Evolutionary conservation across 305 asterid species (phyloP).

Genomic region (Fraxinus paxiana): DNA sequence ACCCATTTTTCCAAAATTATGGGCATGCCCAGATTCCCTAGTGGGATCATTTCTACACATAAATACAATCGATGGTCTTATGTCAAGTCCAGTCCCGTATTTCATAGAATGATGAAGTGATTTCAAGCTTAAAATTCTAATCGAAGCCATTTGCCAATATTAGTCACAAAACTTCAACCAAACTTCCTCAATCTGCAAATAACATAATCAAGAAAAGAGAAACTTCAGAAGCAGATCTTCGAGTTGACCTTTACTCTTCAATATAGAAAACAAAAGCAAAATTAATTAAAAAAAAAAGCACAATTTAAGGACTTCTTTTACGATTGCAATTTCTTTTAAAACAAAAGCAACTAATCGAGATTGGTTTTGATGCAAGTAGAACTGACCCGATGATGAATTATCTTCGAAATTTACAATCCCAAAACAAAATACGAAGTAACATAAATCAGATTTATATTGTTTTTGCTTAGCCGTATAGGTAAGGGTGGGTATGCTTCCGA

Average conservation of each 20-base stretch:
- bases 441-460: not conserved
- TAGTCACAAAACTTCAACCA: constrained; percentile 9
- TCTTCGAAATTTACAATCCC: not conserved
- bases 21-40: constrained; percentile 24
- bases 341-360: not conserved
- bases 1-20: constrained; percentile 23
- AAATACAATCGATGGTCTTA: constrained; percentile 31
- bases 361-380: not conserved
- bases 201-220: not conserved
- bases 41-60: constrained; percentile 27
- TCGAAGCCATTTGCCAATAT: constrained; percentile 39
- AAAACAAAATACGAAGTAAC: not conserved
- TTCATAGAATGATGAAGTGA: constrained; percentile 33
- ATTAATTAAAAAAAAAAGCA: not conserved
- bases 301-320: not conserved
- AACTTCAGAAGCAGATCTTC: not conserved
- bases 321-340: not conserved
- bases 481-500: not conserved
- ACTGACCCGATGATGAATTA: not conserved
- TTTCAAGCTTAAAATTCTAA: constrained; percentile 39
- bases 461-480: not conserved
- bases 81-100: constrained; percentile 29
- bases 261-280: not conserved
- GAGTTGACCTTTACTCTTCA: not conserved
- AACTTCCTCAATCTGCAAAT: constrained; percentile 22